Conservation (phyloP, 352 stramenopile species). For the Aphanomyces invadans region DNA sequence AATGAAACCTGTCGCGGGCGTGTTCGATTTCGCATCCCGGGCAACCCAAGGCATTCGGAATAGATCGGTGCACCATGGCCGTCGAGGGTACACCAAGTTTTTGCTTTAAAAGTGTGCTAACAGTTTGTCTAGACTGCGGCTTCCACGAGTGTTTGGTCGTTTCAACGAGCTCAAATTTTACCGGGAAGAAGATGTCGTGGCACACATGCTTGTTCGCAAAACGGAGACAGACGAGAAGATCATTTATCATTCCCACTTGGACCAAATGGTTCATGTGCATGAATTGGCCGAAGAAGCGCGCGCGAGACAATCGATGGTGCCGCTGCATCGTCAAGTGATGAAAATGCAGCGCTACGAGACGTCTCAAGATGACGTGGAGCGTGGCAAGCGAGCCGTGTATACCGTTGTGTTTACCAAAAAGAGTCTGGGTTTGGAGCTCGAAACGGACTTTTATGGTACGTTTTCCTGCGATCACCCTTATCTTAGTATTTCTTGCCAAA, state of each 20-base stretch:
- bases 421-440: conserved; percentile 73
- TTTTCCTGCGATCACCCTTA: background rate
- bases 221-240: conserved; percentile 76
- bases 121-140: conserved; percentile 58
- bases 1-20: conserved; percentile 78
- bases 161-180: conserved; percentile 87
- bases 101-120: no score
- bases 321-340: conserved; percentile 13
- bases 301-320: conserved; percentile 25
- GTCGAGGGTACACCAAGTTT: conserved; percentile 50
- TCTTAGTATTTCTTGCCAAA: no score
- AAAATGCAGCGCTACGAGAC: conserved; percentile 32
- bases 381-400: conserved; percentile 57
- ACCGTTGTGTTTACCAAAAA: conserved; percentile 77
- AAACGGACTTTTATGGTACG: conserved; percentile 78
- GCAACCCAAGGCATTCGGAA: conserved; percentile 81
- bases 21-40: conserved; percentile 86
- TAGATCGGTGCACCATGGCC: conserved; percentile 67
- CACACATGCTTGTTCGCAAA: conserved; percentile 74
- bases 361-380: conserved; percentile 38
- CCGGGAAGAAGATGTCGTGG: conserved; percentile 81
- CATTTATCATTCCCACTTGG: conserved; percentile 82
- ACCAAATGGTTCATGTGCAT: conserved; percentile 61
- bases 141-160: conserved; percentile 78
- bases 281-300: conserved; percentile 73